These are phyloP conservation scores for Termitomyces sp. DNA, from an alignment of 768 basidiomycete species.

Conservation along the genomic window DNA sequence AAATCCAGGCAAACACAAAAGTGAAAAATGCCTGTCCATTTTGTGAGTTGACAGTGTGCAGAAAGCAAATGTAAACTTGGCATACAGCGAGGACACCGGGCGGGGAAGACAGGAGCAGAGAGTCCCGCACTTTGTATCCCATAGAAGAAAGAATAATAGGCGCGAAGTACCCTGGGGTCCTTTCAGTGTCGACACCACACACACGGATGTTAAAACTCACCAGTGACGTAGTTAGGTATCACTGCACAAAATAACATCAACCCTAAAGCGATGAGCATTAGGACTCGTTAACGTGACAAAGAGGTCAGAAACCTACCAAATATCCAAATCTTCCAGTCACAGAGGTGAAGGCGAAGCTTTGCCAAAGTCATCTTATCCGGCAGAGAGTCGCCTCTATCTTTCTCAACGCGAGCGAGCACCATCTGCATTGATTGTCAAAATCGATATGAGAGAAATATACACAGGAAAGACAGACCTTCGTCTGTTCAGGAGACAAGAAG, in stretches of 20 bases:
- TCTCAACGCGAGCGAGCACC: constrained; percentile 28
- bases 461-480: constrained; percentile 17
- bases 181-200: neutral
- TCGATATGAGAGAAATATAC: neutral
- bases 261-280: constrained; percentile 12
- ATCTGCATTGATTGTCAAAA: constrained; percentile 4
- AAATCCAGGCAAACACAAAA: constrained; percentile 33
- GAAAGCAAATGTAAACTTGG: neutral
- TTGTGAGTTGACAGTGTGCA: neutral
- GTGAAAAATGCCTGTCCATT: constrained; percentile 26
- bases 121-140: constrained; percentile 25
- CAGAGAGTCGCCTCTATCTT: constrained; percentile 34
- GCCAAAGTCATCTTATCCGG: constrained; percentile 26
- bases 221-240: constrained; percentile 34
- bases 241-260: constrained; percentile 35
- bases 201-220: constrained; percentile 1
- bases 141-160: constrained; percentile 32
- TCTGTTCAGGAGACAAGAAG: constrained; percentile 33
- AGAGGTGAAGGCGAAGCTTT: constrained; percentile 31
- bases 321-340: constrained; percentile 34
- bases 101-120: constrained; percentile 31
- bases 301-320: constrained; percentile 20
- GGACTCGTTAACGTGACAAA: neutral
- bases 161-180: constrained; percentile 22
- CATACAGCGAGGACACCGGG: constrained; percentile 29